Percentiles rank a stretch among this genome's conserved stretches.
These are phyloP conservation scores for Saturnispora galanensis DNA, from an alignment of 805 yeast genomes.

Conservation along the genomic window DNA sequence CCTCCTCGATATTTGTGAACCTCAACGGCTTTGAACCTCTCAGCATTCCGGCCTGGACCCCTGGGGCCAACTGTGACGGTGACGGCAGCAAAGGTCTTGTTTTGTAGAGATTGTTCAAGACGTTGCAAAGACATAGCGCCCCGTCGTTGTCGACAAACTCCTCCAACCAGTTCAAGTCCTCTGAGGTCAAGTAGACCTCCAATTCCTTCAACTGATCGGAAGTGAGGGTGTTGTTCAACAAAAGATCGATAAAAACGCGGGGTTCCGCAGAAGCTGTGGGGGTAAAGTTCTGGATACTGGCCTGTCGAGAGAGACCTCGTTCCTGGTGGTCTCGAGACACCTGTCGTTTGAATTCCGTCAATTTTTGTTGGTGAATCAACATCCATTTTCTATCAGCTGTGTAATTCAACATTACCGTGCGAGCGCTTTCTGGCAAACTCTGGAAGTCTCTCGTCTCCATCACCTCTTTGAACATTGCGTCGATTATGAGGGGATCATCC, in stretches of 20 bases:
- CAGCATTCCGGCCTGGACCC: conserved; percentile 1
- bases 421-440: conserved; percentile 53
- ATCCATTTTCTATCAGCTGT: conserved; percentile 81
- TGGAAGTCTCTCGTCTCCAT: conserved; percentile 78
- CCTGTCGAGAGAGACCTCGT: background rate
- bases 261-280: conserved; percentile 32
- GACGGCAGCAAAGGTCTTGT: conserved; percentile 17
- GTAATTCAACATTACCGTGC: conserved; percentile 65
- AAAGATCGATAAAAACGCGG: conserved; percentile 48
- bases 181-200: conserved; percentile 89
- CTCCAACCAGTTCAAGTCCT: conserved; percentile 67
- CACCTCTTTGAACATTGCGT: conserved; percentile 63
- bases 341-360: conserved; percentile 59
- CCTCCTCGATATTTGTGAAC: conserved; percentile 26
- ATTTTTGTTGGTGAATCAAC: conserved; percentile 77
- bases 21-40: conserved; percentile 4
- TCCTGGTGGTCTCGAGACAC: conserved; percentile 13
- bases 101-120: conserved; percentile 34
- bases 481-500: conserved; percentile 52
- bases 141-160: conserved; percentile 80
- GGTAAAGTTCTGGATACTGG: conserved; percentile 1
- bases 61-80: conserved; percentile 7
- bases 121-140: conserved; percentile 74
- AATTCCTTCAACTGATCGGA: conserved; percentile 67
- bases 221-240: conserved; percentile 61